Evolutionary conservation across 2,329 filamentous ascomycete species (phyloP).

Genomic region (Penicillium frequentans): DNA sequence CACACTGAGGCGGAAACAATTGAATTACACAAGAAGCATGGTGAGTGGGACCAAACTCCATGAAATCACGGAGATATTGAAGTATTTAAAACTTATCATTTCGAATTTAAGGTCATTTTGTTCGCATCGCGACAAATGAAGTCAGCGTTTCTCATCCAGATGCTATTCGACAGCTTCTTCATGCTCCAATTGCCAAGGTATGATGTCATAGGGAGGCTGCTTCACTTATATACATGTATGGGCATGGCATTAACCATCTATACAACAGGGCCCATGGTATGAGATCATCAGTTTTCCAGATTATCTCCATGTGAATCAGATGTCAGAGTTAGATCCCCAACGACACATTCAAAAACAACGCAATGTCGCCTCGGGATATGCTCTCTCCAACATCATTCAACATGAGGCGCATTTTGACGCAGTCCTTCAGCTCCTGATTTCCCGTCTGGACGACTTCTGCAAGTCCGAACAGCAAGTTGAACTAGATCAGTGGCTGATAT

Average conservation of each 20-base stretch:
- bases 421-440: conserved; percentile 28
- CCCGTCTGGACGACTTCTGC: conserved; percentile 28
- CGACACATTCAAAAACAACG: conserved; percentile 34
- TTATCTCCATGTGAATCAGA: conserved; percentile 42
- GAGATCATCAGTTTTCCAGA: conserved; percentile 41
- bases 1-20: conserved; percentile 40
- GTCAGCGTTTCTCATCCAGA: conserved; percentile 47
- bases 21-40: conserved; percentile 40
- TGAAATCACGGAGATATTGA: no score
- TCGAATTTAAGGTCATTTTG: conserved; percentile 34
- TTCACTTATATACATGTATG: no score
- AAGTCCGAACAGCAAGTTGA: conserved; percentile 26
- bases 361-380: conserved; percentile 31
- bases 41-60: no score
- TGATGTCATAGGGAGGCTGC: neutral
- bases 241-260: neutral
- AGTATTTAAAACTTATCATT: no score
- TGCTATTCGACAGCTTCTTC: conserved; percentile 39
- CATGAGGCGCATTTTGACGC: conserved; percentile 29
- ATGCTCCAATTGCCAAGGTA: conserved; percentile 26
- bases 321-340: conserved; percentile 40
- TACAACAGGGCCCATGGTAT: conserved; percentile 37
- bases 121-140: conserved; percentile 47
- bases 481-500: conserved; percentile 45
- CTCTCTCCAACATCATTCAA: conserved; percentile 33